Evolutionary conservation across 1,139 yeast genomes (phyloP).

Genomic region (Lodderomyces parapsilosis): DNA sequence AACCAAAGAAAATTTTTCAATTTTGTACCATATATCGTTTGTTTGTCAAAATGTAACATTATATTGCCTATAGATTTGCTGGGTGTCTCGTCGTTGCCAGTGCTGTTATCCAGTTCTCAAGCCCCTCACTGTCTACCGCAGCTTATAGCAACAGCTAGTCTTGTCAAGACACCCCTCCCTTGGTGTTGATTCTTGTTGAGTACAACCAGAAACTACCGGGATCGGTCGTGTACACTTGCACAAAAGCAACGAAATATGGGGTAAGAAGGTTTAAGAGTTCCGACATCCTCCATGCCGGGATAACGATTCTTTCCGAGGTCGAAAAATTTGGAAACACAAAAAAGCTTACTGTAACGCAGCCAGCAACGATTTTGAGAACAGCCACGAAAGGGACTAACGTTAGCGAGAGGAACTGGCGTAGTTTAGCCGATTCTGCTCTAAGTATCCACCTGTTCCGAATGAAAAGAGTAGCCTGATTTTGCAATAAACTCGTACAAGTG

Average conservation of each 20-base stretch:
- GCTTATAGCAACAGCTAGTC: too few species aligned
- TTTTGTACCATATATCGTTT: too few species aligned
- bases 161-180: too few species aligned
- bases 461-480: neutral
- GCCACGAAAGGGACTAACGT: neutral
- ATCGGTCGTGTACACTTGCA: neutral
- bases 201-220: neutral
- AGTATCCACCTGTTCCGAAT: neutral
- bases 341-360: neutral
- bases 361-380: too few species aligned
- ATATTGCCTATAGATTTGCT: too few species aligned
- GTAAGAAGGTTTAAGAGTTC: neutral
- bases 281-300: slow-evolving; percentile 3
- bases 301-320: slow-evolving; percentile 1
- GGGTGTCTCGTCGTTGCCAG: too few species aligned
- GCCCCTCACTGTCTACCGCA: too few species aligned
- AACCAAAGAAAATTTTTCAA: neutral
- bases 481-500: too few species aligned
- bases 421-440: neutral
- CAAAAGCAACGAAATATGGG: slow-evolving; percentile 1
- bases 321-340: neutral
- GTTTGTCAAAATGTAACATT: too few species aligned
- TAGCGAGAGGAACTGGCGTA: neutral
- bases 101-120: too few species aligned
- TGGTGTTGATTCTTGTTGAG: too few species aligned